A percentile compares a stretch with the other conserved stretches of the same genome.
Evolutionary conservation across 2,329 filamentous ascomycete species (phyloP).

Genomic region (Penicillium sp.): DNA sequence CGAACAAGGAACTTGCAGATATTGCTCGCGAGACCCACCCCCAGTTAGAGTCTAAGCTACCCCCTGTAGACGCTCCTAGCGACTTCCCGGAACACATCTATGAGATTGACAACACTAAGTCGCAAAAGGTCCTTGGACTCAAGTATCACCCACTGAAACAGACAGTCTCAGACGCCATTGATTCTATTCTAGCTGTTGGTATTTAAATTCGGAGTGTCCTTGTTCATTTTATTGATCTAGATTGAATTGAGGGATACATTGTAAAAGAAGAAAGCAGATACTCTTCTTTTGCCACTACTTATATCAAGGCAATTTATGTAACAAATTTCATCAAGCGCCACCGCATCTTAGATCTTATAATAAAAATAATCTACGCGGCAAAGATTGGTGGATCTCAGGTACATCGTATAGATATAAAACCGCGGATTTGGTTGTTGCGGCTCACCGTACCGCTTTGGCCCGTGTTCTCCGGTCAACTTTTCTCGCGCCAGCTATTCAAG

Average conservation of each 20-base stretch:
- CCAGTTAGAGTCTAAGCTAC: slow-evolving; percentile 43
- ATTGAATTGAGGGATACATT: neutral
- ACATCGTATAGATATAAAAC: slow-evolving; percentile 4
- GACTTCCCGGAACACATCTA: slow-evolving; percentile 34
- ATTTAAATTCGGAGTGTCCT: slow-evolving; percentile 19
- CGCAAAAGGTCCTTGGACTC: slow-evolving; percentile 43
- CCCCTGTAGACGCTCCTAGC: slow-evolving; percentile 34
- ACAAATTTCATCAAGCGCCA: neutral
- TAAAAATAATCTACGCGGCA: neutral
- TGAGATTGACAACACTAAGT: slow-evolving; percentile 42
- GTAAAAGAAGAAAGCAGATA: neutral
- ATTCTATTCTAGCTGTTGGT: slow-evolving; percentile 36
- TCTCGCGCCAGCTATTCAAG: slow-evolving; percentile 27
- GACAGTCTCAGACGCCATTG: slow-evolving; percentile 40
- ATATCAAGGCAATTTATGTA: too few relatives aligned
- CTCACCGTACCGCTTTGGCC: slow-evolving; percentile 30
- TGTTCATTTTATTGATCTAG: neutral
- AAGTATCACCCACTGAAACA: slow-evolving; percentile 43
- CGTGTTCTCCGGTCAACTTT: slow-evolving; percentile 34
- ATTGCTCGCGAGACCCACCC: slow-evolving; percentile 46
- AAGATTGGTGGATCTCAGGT: neutral
- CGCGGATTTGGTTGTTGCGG: slow-evolving; percentile 22
- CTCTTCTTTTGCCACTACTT: neutral
- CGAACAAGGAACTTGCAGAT: slow-evolving; percentile 46
- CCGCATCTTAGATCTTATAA: neutral